phyloP scores from a whole-genome alignment of 106 monocot genomes.

The Phalaenopsis aphrodite region DNA sequence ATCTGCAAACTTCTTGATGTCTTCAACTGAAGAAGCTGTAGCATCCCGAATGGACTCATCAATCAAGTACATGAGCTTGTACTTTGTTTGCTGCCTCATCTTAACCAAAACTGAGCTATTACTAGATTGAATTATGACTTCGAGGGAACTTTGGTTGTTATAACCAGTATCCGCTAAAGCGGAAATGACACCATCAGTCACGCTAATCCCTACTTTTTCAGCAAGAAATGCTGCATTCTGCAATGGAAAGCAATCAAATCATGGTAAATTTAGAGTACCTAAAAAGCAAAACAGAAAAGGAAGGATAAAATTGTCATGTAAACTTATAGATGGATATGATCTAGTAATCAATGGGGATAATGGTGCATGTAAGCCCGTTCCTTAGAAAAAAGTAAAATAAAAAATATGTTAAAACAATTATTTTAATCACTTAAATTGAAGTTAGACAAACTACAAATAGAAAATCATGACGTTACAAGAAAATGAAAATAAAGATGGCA shows the following conservation, averaged over 20 bases:
- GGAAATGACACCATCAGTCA: constrained; percentile 38
- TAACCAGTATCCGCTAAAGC: constrained; percentile 34
- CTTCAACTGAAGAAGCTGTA: constrained; percentile 30
- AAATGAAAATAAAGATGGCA: too few relatives aligned
- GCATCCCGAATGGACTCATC: constrained; percentile 41
- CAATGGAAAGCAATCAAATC: not conserved
- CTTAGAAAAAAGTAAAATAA: too few relatives aligned
- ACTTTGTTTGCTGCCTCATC: constrained; percentile 46
- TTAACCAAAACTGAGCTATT: constrained; percentile 50
- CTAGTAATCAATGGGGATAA: not conserved
- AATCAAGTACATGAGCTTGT: constrained; percentile 61
- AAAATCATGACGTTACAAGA: too few relatives aligned
- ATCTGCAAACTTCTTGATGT: constrained; percentile 54
- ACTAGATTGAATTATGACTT: constrained; percentile 59
- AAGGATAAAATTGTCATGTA: not conserved
- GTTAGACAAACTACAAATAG: too few relatives aligned
- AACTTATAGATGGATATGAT: not conserved
- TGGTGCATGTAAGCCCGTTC: not conserved
- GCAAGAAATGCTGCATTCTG: constrained; percentile 64
- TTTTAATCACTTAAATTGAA: too few relatives aligned
- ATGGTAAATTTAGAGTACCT: not conserved
- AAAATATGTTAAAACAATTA: too few relatives aligned
- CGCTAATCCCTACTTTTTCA: constrained; percentile 28
- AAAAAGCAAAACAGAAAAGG: not conserved
- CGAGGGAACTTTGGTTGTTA: constrained; percentile 26